phyloP scores from a whole-genome alignment of 2,329 filamentous ascomycete species.

The Coniochaeta sp. region DNA sequence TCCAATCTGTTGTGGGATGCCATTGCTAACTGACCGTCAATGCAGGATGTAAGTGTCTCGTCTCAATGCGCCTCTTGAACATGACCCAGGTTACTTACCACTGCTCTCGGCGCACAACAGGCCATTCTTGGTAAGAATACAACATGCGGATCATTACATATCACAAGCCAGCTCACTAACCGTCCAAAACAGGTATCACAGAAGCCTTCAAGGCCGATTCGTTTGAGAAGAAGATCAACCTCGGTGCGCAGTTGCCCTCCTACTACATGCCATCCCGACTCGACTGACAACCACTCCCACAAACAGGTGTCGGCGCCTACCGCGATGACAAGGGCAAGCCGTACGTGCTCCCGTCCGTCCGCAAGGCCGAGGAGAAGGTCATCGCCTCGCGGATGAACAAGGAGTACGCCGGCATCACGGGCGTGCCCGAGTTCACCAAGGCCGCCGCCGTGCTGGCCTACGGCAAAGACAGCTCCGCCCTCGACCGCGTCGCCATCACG shows the following conservation, averaged over 20 bases:
- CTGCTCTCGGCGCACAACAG: slow-evolving; percentile 28
- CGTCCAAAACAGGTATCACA: slow-evolving; percentile 61
- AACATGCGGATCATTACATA: background rate
- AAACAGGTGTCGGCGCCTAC: slow-evolving; percentile 85
- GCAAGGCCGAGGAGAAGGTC: slow-evolving; percentile 80
- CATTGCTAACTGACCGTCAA: slow-evolving; percentile 9
- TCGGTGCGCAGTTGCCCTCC: slow-evolving; percentile 50
- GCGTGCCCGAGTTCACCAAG: slow-evolving; percentile 88
- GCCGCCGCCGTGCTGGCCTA: slow-evolving; percentile 89
- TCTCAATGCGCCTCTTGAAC: background rate
- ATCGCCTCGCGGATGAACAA: slow-evolving; percentile 77
- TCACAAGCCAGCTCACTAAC: slow-evolving; percentile 2
- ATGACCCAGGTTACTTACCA: slow-evolving; percentile 9
- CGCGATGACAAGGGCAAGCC: slow-evolving; percentile 97
- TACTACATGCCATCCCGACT: slow-evolving; percentile 3
- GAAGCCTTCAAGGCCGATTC: slow-evolving; percentile 98
- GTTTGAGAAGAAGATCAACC: slow-evolving; percentile 94
- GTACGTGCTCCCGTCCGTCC: slow-evolving; percentile 91
- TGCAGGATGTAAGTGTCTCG: slow-evolving; percentile 14
- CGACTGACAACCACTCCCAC: background rate
- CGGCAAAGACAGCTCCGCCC: slow-evolving; percentile 67
- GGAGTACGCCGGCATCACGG: slow-evolving; percentile 97
- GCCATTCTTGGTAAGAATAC: slow-evolving; percentile 64
- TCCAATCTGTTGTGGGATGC: slow-evolving; percentile 1
- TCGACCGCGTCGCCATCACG: slow-evolving; percentile 80